phyloP scores from a whole-genome alignment of 1,139 yeast genomes.

The Protomyces inouyei region DNA sequence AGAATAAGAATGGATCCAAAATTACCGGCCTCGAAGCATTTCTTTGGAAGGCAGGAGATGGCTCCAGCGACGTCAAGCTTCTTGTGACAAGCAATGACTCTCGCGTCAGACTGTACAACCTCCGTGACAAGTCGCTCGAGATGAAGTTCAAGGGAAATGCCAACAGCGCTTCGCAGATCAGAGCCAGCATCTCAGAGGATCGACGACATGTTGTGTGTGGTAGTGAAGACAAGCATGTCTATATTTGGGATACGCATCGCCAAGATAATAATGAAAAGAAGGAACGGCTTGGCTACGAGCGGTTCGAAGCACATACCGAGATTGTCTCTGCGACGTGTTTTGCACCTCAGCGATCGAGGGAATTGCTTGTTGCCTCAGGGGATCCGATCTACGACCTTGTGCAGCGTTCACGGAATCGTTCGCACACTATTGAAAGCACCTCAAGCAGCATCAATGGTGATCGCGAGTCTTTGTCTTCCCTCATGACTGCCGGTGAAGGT shows the following conservation, averaged over 20 bases:
- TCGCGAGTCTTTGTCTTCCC: slow-evolving; percentile 1
- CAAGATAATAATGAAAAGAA: slow-evolving; percentile 27
- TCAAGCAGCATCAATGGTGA: not conserved
- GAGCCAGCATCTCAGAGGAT: slow-evolving; percentile 61
- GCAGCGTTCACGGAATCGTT: slow-evolving; percentile 2
- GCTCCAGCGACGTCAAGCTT: slow-evolving; percentile 30
- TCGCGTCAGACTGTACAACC: slow-evolving; percentile 60
- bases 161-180: slow-evolving; percentile 65
- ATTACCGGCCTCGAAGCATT: slow-evolving; percentile 48
- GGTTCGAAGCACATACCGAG: slow-evolving; percentile 62
- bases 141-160: slow-evolving; percentile 69
- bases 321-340: slow-evolving; percentile 70
- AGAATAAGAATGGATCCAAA: slow-evolving; percentile 43
- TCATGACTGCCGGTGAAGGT: slow-evolving; percentile 35
- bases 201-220: slow-evolving; percentile 44
- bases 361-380: slow-evolving; percentile 62
- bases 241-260: slow-evolving; percentile 54
- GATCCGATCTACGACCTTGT: slow-evolving; percentile 56
- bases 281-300: slow-evolving; percentile 32
- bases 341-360: slow-evolving; percentile 71
- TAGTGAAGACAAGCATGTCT: slow-evolving; percentile 49
- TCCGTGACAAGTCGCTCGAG: slow-evolving; percentile 54
- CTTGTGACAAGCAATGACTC: slow-evolving; percentile 70
- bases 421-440: slow-evolving; percentile 4
- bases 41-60: slow-evolving; percentile 32